These are phyloP conservation scores for Betula pendula DNA, from an alignment of 306 rosid species.

Conservation along the genomic window DNA sequence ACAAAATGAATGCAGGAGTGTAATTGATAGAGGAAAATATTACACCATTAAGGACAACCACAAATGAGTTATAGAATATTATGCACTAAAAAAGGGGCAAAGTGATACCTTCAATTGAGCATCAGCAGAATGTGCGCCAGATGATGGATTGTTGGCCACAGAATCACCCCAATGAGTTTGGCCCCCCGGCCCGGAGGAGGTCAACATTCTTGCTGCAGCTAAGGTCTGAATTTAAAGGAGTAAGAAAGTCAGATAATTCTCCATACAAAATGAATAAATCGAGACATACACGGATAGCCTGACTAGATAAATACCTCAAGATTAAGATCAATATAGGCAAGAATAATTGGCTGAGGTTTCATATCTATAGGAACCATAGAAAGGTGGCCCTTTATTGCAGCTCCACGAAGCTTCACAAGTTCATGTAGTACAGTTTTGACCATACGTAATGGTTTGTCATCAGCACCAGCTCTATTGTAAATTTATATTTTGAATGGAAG, in stretches of 20 bases:
- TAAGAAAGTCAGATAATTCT: neutral
- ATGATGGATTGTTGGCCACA: slow-evolving; percentile 75
- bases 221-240: slow-evolving; percentile 58
- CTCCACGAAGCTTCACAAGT: slow-evolving; percentile 99
- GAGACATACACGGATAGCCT: neutral
- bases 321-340: slow-evolving; percentile 96
- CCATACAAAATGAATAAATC: neutral
- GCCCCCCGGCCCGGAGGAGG: slow-evolving; percentile 94
- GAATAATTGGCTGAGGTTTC: slow-evolving; percentile 97
- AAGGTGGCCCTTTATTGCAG: slow-evolving; percentile 96
- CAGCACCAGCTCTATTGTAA: slow-evolving; percentile 88
- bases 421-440: slow-evolving; percentile 98
- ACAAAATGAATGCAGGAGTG: neutral
- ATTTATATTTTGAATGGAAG: neutral
- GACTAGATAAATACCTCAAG: slow-evolving; percentile 67
- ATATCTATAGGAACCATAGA: slow-evolving; percentile 99
- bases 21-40: neutral
- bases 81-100: slow-evolving; percentile 7
- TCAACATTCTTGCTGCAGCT: slow-evolving; percentile 99
- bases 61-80: neutral
- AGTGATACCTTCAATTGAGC: slow-evolving; percentile 81
- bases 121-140: slow-evolving; percentile 91
- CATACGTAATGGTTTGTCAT: slow-evolving; percentile 97
- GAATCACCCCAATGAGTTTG: slow-evolving; percentile 97
- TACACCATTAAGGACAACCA: neutral